Percentiles rank a stretch among this genome's conserved stretches.
Conservation (phyloP, 164 flowering plant species). For the Hamamelis virginiana region DNA sequence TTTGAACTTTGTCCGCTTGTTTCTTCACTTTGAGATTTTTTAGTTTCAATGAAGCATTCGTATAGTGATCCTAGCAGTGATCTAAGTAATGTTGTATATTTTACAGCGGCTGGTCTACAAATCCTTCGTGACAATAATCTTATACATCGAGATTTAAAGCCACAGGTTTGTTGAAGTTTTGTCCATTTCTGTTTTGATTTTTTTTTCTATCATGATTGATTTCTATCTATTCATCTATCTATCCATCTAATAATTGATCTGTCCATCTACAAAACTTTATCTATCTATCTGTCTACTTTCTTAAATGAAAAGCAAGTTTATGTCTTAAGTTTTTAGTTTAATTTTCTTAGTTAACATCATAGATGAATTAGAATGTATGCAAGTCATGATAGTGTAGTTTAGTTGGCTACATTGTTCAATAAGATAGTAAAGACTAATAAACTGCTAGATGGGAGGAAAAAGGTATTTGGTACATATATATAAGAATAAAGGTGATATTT, state of each 20-base stretch:
- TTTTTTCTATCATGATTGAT: neutral
- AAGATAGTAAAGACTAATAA: neutral
- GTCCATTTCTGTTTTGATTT: neutral
- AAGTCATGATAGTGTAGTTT: neutral
- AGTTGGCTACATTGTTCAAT: neutral
- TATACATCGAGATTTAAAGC: conserved; percentile 91
- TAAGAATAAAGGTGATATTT: no score
- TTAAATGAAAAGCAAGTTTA: neutral
- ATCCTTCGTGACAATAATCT: conserved; percentile 88
- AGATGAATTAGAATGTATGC: neutral
- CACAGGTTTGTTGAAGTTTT: conserved; percentile 62
- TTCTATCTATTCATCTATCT: neutral
- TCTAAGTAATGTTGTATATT: conserved; percentile 7
- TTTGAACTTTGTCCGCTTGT: neutral
- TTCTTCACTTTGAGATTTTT: neutral
- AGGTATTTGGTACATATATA: no score
- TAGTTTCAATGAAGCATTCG: neutral
- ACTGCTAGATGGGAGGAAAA: neutral
- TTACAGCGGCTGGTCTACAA: conserved; percentile 80
- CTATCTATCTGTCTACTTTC: neutral
- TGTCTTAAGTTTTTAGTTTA: neutral
- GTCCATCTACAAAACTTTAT: neutral
- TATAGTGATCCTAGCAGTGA: conserved; percentile 11
- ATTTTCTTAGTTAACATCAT: neutral
- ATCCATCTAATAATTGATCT: neutral